Base-by-base conservation (phyloP, 192 early-diverging fungal species). In the Glomus cerebriforme region DNA sequence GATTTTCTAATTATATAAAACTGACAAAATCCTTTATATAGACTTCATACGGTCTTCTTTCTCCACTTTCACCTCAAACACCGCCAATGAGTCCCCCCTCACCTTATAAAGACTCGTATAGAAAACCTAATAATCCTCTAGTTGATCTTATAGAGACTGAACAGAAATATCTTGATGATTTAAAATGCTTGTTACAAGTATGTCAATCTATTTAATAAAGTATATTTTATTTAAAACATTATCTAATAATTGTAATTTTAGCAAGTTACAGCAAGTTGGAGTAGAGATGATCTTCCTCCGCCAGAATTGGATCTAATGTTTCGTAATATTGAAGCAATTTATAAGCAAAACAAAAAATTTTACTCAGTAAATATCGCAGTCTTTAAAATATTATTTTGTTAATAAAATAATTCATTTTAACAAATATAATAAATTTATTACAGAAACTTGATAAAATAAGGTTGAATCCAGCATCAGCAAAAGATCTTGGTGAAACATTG, bases 341-440 rank as follows among this genome's bases (percentile, higher is more conserved):
- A 83, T 49, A 84, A 81, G 60, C 85, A 85, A 60, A 90, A 90
- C 69, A 86, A 86, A 63, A 82, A 83, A 58, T 90, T 90, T 65
- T 85, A 82, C 49, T 15, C 58, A 34, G 85, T 86, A 79, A 82
- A 45, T 19, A n/a, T 59, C 7, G 15, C 4, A 13, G 8, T 54
- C 19, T 54, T 49, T 6, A 54, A n/a, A 54, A 19, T 54, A 54
- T 6, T 54, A 49, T 54, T 19, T 54, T 17, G 5, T 19, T 54
- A 19, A 5, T 6, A 54, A 54, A 54, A 22, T 6, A 54, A 22
- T 54, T 9, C 7, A 54, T 54, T 6, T 22, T 54, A 54, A 54
- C 17, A 19, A 54, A 17, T 22, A 54, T 19, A 27, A 13, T 26
- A 27, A 63, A 10, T 63, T 63, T 26, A 15, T 27, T 63, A 27